Conservation (phyloP, 2,329 filamentous ascomycete genomes). For the Penicillium griseofulvum region DNA sequence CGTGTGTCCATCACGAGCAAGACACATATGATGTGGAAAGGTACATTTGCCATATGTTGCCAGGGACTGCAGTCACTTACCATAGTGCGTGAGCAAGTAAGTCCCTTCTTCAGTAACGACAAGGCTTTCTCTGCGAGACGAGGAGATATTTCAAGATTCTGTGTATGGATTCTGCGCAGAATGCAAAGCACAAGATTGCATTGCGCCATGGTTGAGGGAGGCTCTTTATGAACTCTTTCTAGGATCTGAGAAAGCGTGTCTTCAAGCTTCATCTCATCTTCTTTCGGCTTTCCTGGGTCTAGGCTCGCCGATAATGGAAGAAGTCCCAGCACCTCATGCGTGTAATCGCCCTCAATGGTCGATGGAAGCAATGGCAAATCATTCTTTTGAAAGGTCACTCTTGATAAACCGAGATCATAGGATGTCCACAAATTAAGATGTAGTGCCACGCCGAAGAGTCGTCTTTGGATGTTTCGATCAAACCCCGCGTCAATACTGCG, state of each 20-base stretch:
- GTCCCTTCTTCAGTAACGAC: conserved; percentile 41
- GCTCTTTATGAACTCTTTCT: conserved; percentile 38
- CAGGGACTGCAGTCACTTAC: conserved; percentile 48
- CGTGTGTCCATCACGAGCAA: conserved; percentile 55
- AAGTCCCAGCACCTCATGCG: conserved; percentile 50
- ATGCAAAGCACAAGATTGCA: conserved; percentile 56
- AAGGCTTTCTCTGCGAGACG: conserved; percentile 47
- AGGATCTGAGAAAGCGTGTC: conserved; percentile 41
- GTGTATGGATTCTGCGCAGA: conserved; percentile 51
- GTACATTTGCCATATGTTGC: conserved; percentile 60
- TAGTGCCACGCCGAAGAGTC: conserved; percentile 52
- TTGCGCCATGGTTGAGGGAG: conserved; percentile 51
- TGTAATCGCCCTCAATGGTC: conserved; percentile 46
- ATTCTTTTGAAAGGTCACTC: conserved; percentile 48
- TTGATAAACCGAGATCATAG: conserved; percentile 55
- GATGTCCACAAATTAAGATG: conserved; percentile 59
- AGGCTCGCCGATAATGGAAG: conserved; percentile 53
- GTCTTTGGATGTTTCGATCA: conserved; percentile 38
- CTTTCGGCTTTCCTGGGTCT: conserved; percentile 47
- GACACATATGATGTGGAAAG: conserved; percentile 57
- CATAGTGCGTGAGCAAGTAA: conserved; percentile 48
- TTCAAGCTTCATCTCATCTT: conserved; percentile 44
- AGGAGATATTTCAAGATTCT: conserved; percentile 46
- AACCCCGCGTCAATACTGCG: conserved; percentile 1
- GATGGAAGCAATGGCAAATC: conserved; percentile 34